Evolutionary conservation across 2,329 filamentous ascomycete genomes (phyloP).

Genomic region (Arachnopeziza araneosa): DNA sequence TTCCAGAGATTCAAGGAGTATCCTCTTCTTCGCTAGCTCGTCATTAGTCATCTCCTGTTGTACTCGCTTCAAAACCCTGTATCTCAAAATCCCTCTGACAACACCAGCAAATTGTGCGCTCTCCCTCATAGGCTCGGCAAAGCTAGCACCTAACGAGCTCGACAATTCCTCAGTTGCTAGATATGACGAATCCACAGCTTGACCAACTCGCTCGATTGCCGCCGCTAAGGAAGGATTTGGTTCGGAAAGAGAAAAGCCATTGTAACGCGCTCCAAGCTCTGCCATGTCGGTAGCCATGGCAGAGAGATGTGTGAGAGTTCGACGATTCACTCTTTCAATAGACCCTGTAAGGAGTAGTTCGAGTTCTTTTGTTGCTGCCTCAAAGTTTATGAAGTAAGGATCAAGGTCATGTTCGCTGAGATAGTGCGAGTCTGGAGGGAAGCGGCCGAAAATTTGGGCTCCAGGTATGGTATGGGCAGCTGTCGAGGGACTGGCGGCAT

Average conservation of each 20-base stretch:
- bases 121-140: conserved; percentile 96
- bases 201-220: conserved; percentile 89
- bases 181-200: conserved; percentile 93
- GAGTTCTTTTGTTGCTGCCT: conserved; percentile 84
- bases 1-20: conserved; percentile 81
- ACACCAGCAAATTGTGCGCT: conserved; percentile 96
- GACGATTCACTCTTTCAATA: conserved; percentile 94
- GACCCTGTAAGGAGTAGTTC: conserved; percentile 84
- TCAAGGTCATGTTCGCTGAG: conserved; percentile 87
- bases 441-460: conserved; percentile 65
- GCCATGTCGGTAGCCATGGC: conserved; percentile 81
- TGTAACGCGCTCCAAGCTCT: conserved; percentile 92
- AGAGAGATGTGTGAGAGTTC: conserved; percentile 79
- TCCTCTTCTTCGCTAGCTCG: conserved; percentile 81
- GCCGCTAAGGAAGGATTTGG: conserved; percentile 81
- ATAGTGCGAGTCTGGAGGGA: conserved; percentile 71
- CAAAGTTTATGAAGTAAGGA: conserved; percentile 92
- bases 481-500: conserved; percentile 43
- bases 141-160: conserved; percentile 80
- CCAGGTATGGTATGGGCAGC: conserved; percentile 53
- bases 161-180: conserved; percentile 92
- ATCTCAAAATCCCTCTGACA: conserved; percentile 81
- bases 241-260: conserved; percentile 93
- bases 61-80: conserved; percentile 86
- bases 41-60: conserved; percentile 97